Evolutionary conservation across 805 yeast genomes (phyloP).

Genomic region (Pichia phayaonensis): DNA sequence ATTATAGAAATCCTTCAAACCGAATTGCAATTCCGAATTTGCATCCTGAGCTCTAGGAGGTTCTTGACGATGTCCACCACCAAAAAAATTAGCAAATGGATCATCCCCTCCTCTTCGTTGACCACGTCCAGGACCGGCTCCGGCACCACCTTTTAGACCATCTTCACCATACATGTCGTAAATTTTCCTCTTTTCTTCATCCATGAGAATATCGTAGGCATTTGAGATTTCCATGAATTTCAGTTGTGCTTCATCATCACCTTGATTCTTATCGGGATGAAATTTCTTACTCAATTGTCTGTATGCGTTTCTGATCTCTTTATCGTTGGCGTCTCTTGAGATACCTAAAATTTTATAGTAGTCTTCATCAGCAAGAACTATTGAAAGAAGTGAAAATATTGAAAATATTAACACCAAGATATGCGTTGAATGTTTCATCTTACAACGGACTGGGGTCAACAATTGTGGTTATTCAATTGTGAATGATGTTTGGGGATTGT

Average conservation of each 20-base stretch:
- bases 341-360: conserved; percentile 61
- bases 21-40: conserved; percentile 45
- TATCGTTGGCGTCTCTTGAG: conserved; percentile 58
- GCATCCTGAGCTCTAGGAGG: conserved; percentile 57
- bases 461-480: background rate
- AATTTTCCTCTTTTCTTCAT: conserved; percentile 55
- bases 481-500: background rate
- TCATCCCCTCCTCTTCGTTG: conserved; percentile 31
- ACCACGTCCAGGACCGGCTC: conserved; percentile 31
- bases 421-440: background rate
- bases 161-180: conserved; percentile 78
- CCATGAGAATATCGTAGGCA: conserved; percentile 81
- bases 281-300: conserved; percentile 72
- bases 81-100: conserved; percentile 1
- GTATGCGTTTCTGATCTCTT: conserved; percentile 80
- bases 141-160: conserved; percentile 56
- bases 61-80: conserved; percentile 33
- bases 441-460: no score
- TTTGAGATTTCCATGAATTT: conserved; percentile 87
- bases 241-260: conserved; percentile 73
- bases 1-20: conserved; percentile 57
- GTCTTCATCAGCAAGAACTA: conserved; percentile 31
- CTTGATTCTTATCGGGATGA: conserved; percentile 93
- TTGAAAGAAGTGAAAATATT: background rate
- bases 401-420: background rate